These are phyloP conservation scores for Anaeramoeba flamelloides DNA, from an alignment of 78 protist genomes.

Conservation along the genomic window DNA sequence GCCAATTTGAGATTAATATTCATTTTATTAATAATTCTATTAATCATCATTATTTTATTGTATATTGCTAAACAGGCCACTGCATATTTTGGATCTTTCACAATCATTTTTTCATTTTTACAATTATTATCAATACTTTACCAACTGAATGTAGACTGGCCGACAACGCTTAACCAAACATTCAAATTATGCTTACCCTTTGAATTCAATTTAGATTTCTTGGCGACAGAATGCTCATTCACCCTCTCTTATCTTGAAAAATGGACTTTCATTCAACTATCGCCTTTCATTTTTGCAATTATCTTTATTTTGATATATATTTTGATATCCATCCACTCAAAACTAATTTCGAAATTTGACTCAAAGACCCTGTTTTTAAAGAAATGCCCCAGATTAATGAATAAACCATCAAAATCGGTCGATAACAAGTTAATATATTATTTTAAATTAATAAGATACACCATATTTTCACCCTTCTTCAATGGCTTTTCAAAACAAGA, in stretches of 20 bases:
- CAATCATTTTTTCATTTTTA: background rate
- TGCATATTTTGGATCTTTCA: background rate
- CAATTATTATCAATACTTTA: background rate
- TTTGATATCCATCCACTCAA: background rate
- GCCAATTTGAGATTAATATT: too few species aligned
- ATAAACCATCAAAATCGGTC: background rate
- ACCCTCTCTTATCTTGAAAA: background rate
- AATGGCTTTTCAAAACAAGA: too few species aligned
- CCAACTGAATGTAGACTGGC: background rate
- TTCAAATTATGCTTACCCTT: too few species aligned
- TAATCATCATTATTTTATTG: too few species aligned
- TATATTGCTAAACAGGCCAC: too few species aligned
- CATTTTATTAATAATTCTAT: too few species aligned
- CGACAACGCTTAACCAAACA: background rate
- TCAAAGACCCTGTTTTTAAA: background rate
- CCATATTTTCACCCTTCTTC: too few species aligned
- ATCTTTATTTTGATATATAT: background rate
- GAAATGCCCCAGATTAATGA: background rate
- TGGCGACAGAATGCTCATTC: background rate
- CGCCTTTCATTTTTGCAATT: background rate
- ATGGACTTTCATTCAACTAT: background rate
- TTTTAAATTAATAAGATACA: background rate
- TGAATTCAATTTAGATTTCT: background rate
- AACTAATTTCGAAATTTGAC: background rate
- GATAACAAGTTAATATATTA: background rate